Evolutionary conservation across 176 grass and related monocot genomes (phyloP).

Genomic region (Secale cereale): DNA sequence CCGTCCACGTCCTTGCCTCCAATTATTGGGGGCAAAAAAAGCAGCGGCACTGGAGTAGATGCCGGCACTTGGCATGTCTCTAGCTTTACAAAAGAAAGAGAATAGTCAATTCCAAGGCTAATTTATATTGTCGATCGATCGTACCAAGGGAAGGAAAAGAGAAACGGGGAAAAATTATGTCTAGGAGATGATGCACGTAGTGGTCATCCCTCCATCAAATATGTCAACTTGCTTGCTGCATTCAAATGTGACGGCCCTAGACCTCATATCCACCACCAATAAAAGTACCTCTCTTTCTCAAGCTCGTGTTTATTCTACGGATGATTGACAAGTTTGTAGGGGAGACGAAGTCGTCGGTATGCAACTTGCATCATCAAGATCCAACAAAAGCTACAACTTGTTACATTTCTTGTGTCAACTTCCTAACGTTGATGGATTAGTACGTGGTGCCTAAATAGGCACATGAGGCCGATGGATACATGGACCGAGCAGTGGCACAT

Average conservation of each 20-base stretch:
- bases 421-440: neutral
- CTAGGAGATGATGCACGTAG: neutral
- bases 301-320: too few species aligned
- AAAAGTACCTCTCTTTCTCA: too few species aligned
- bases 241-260: too few species aligned
- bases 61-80: neutral
- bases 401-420: neutral
- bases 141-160: neutral
- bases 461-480: neutral
- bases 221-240: too few species aligned
- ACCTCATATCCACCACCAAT: too few species aligned
- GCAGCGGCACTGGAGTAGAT: neutral
- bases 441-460: neutral
- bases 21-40: constrained; percentile 12
- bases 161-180: neutral
- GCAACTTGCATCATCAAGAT: neutral
- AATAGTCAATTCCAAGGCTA: neutral
- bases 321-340: neutral
- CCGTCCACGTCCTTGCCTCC: neutral
- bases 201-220: too few species aligned
- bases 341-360: neutral
- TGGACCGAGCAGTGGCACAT: neutral
- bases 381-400: neutral
- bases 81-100: neutral
- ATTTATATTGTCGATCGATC: neutral